These are phyloP conservation scores for Fraxinus platypoda DNA, from an alignment of 305 asterid species.

Conservation along the genomic window DNA sequence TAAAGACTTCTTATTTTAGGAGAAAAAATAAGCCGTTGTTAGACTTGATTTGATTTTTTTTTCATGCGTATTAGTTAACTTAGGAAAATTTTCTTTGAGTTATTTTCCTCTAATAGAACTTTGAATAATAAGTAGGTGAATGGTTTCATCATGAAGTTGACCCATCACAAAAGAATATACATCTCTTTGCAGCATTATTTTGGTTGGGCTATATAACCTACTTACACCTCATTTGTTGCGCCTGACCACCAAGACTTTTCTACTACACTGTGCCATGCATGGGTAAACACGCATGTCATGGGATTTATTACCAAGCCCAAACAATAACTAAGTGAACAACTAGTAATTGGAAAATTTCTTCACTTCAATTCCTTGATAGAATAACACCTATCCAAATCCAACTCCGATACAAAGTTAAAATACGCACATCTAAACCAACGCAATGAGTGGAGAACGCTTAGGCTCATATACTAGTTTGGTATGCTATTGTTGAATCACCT, in stretches of 20 bases:
- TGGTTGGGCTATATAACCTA: background rate
- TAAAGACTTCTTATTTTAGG: background rate
- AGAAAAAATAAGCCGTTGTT: background rate
- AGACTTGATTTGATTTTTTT: background rate
- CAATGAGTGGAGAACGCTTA: background rate
- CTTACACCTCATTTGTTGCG: background rate
- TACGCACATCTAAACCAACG: background rate
- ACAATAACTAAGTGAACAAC: background rate
- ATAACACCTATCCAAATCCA: background rate
- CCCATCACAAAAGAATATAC: background rate
- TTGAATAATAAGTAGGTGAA: background rate
- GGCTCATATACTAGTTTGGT: background rate
- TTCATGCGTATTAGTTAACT: background rate
- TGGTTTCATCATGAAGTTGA: background rate
- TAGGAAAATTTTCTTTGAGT: background rate
- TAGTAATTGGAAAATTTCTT: background rate
- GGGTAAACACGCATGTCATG: background rate
- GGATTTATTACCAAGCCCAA: background rate
- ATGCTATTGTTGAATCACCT: background rate
- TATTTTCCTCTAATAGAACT: background rate
- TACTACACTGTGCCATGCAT: background rate
- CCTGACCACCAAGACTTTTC: background rate
- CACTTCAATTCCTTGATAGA: background rate
- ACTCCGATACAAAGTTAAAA: background rate
- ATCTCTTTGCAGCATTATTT: background rate